Evolutionary conservation across 768 basidiomycete genomes (phyloP).

Genomic region (Aureoboletus auriporus): DNA sequence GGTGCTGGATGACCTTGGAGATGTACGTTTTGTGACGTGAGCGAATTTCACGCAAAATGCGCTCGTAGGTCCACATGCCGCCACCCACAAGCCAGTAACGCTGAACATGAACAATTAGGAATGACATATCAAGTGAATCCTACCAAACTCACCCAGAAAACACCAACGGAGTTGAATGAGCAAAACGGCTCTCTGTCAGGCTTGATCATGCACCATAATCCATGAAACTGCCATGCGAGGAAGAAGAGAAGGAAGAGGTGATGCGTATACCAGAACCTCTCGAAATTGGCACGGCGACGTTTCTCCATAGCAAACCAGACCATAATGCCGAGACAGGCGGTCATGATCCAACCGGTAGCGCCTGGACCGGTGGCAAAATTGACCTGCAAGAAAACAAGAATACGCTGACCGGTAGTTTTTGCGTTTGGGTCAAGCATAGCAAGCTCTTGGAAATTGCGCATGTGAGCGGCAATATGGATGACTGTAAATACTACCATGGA

Average conservation of each 20-base stretch:
- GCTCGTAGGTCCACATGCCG: slow-evolving; percentile 80
- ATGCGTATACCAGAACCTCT: slow-evolving; percentile 86
- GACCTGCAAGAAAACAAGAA: slow-evolving; percentile 67
- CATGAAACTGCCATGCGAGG: slow-evolving; percentile 90
- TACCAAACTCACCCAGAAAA: slow-evolving; percentile 79
- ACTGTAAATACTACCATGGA: slow-evolving; percentile 74
- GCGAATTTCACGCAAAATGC: slow-evolving; percentile 87
- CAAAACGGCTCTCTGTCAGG: slow-evolving; percentile 89
- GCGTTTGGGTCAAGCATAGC: slow-evolving; percentile 54
- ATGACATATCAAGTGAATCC: not conserved
- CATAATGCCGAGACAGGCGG: slow-evolving; percentile 66
- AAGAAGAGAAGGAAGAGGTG: slow-evolving; percentile 93
- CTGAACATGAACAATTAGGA: slow-evolving; percentile 33
- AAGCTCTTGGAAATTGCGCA: slow-evolving; percentile 77
- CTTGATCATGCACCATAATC: slow-evolving; percentile 96
- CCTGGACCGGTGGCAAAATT: slow-evolving; percentile 86
- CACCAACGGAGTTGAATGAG: slow-evolving; percentile 79
- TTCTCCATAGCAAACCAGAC: slow-evolving; percentile 86
- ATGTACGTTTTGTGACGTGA: slow-evolving; percentile 90
- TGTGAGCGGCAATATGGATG: slow-evolving; percentile 81
- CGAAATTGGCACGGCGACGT: slow-evolving; percentile 71
- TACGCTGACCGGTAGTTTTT: slow-evolving; percentile 46
- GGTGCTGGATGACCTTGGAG: slow-evolving; percentile 93
- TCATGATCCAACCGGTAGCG: slow-evolving; percentile 88
- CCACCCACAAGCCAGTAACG: slow-evolving; percentile 91